phyloP scores from a whole-genome alignment of 495 filamentous ascomycete species.

The Aspergillus ellipticus region DNA sequence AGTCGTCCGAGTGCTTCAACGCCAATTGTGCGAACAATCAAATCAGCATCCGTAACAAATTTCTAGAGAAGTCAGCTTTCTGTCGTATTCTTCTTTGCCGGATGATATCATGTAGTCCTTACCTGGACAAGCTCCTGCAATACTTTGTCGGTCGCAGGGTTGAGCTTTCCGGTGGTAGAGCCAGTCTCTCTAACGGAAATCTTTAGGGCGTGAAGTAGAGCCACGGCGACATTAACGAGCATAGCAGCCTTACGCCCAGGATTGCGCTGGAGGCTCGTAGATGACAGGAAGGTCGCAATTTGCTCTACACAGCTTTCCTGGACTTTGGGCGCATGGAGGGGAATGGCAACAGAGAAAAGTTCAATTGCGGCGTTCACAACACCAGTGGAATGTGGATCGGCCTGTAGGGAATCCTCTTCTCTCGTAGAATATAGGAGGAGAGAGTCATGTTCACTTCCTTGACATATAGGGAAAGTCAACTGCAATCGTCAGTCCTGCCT shows the following conservation, averaged over 20 bases:
- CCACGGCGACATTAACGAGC: constrained; percentile 82
- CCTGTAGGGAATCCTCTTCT: constrained; percentile 45
- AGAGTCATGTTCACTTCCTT: constrained; percentile 86
- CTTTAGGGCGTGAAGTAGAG: constrained; percentile 74
- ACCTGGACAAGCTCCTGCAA: constrained; percentile 79
- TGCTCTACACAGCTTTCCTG: constrained; percentile 96
- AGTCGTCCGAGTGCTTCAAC: constrained; percentile 86
- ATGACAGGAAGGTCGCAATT: constrained; percentile 78
- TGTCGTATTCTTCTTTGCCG: background rate
- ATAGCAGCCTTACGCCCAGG: constrained; percentile 85
- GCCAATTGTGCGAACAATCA: constrained; percentile 78
- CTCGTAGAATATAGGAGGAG: constrained; percentile 67
- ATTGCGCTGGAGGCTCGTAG: constrained; percentile 75
- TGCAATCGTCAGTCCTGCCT: constrained; percentile 22
- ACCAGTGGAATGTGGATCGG: constrained; percentile 85
- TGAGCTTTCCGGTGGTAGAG: constrained; percentile 69
- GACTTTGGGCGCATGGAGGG: constrained; percentile 81
- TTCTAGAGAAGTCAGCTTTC: constrained; percentile 36
- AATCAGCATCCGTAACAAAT: constrained; percentile 77
- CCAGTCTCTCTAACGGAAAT: constrained; percentile 77
- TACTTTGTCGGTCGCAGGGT: constrained; percentile 74
- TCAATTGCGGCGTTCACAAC: constrained; percentile 91
- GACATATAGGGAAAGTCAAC: constrained; percentile 69
- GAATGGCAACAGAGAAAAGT: constrained; percentile 85
- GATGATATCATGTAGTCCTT: constrained; percentile 11